Base-by-base conservation (phyloP, 148 eudicot genomes). In the Vaccinium myrtillus region DNA sequence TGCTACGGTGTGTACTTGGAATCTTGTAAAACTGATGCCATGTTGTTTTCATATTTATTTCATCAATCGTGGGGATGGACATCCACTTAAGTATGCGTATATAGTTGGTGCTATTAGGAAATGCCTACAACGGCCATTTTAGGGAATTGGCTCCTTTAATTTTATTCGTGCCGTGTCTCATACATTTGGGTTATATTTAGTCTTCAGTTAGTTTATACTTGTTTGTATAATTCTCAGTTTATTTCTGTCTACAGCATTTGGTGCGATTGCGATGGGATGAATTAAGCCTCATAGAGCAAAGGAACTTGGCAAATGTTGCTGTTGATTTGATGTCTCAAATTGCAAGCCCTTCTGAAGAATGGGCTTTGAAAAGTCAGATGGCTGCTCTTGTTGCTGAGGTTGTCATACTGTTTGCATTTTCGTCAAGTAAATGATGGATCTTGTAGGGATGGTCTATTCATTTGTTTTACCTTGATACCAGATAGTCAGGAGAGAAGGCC, bases 381-480 rank as follows among this genome's bases (percentile, higher is more conserved):
- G 93, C 99, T 91, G 98, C 98, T 87, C 93, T 97, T 79, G 92
- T 94, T 82, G 99, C 99, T 82, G 99, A 97, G 98, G 99, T 96
- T 71, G 74, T 39, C 39, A 63, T 76, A 25, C 59, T 59, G 78
- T 39, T 69, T 83, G 63, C 54, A 43, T 51, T 80, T 79, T 75
- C 6, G 36, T 48, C 51, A 76, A 46, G 65, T 51, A 84, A 50
- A 11, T 79, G 70, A 6, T 87, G 56, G 58, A 75, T 82, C 53
- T 50, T 55, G 77, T 78, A 75, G 15, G 48, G 58, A 11, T 51
- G 82, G 75, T 53, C 23, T 80, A 39, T 10, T 80, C 21, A 48
- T 86, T 81, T 59, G 69, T 43, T 71, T 86, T 32, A 25, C 58
- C 75, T 76, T 88, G 65, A 23, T 53, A 89, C 76, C 93, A 96